Base-by-base conservation (phyloP, 768 basidiomycete genomes). In the Rhizopogon salebrosus region DNA sequence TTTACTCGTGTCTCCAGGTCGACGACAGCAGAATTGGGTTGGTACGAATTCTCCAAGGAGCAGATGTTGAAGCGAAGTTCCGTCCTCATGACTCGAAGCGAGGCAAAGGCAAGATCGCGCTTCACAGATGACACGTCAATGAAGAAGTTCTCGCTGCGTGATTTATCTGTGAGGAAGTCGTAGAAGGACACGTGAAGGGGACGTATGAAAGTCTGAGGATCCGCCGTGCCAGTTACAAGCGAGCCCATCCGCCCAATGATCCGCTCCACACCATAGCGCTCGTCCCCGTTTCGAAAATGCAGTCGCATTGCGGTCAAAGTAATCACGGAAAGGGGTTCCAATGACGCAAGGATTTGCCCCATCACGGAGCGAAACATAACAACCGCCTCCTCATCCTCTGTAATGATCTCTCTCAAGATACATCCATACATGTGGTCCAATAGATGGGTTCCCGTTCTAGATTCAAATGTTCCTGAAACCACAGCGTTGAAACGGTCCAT, bases 11-110 rank as follows among this genome's bases (percentile, higher is more conserved):
- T 23, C 3, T 57, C 43, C 24, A 31, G 14, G 26, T 63, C 57
- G 1, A 46, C 49, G 7, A 70, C 38, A 16, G 66, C 57, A 9
- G 48, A 18, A 41, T 70, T 68, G 13, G n/a, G 41, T 1, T 53
- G 7, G 46, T 67, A 59, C 5, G 70, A 71, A 7, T 63, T 62
- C 18, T 67, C 54, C 9, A 71, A 26, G 20, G 52, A 23, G 41
- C 70, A 72, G 13, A 71, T 70, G 49, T 71, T 69, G 58, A 71
- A 72, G 26, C 54, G 53, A 18, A 72, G 63, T 4, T 51, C 57
- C 14, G 38, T 36, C 13, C 60, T 52, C 68, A 72, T 66, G 22
- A 66, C 43, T 22, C 53, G 43, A 34, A 71, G 24, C 14, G 36
- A 24, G n/a, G 49, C 31, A 6, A 49, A 36, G 3, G 62, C 57